Percentiles rank a stretch among this genome's conserved stretches.
Conservation (phyloP, 768 basidiomycete genomes). For the Crepidotus variabilis region DNA sequence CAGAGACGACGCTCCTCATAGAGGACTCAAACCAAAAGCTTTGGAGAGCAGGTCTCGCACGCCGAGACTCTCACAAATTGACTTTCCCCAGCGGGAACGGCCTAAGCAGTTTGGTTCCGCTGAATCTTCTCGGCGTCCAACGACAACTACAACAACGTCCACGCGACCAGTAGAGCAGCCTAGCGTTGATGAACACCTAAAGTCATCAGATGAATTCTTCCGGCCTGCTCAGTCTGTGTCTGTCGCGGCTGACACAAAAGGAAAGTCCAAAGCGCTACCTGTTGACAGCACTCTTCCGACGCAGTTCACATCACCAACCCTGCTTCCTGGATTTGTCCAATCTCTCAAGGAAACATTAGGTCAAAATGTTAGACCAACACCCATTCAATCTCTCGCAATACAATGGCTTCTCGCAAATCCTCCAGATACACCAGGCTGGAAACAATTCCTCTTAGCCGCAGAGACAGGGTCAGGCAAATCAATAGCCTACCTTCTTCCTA, state of each 20-base stretch:
- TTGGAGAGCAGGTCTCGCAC: neutral
- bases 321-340: constrained; percentile 60
- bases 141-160: neutral
- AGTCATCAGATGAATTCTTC: neutral
- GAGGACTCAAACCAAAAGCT: neutral
- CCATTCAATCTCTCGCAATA: constrained; percentile 75
- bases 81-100: neutral
- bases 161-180: neutral
- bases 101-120: neutral
- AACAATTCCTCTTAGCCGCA: constrained; percentile 70
- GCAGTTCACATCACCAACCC: constrained; percentile 62
- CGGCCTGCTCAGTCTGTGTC: neutral
- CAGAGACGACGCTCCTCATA: neutral
- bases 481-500: constrained; percentile 82
- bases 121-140: no score
- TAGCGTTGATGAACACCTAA: neutral
- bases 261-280: neutral
- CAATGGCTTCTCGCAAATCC: constrained; percentile 51
- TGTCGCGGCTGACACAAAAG: constrained; percentile 4
- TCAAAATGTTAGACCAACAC: constrained; percentile 54
- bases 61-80: neutral
- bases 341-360: constrained; percentile 60
- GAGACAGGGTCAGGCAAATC: constrained; percentile 94
- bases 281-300: constrained; percentile 25
- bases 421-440: constrained; percentile 23